phyloP scores from a whole-genome alignment of 768 basidiomycete species.

The Roridomyces roridus region DNA sequence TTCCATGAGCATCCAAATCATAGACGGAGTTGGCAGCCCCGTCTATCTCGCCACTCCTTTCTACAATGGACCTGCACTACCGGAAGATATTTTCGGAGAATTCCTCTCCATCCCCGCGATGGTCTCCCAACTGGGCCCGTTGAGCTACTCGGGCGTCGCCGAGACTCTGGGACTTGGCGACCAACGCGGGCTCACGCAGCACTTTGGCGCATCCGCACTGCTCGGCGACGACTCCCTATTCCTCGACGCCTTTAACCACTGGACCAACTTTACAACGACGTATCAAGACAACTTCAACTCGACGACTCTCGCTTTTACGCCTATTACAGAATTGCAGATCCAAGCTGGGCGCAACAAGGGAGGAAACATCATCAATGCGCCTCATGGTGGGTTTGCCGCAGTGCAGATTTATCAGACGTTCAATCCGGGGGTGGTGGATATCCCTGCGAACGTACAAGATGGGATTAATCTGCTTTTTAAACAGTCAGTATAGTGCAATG shows the following conservation, averaged over 20 bases:
- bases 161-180: conserved; percentile 35
- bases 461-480: conserved; percentile 35
- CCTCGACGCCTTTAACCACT: conserved; percentile 38
- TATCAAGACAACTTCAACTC: conserved; percentile 31
- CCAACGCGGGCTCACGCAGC: conserved; percentile 39
- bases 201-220: conserved; percentile 46
- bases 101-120: conserved; percentile 45
- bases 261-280: conserved; percentile 33
- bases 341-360: conserved; percentile 38
- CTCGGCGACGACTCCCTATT: conserved; percentile 34
- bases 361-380: conserved; percentile 45
- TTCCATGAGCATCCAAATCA: conserved; percentile 29
- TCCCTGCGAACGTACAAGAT: conserved; percentile 30
- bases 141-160: conserved; percentile 44
- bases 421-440: conserved; percentile 10
- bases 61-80: conserved; percentile 43
- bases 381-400: conserved; percentile 40
- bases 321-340: conserved; percentile 42
- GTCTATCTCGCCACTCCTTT: conserved; percentile 38
- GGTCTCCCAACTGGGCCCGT: conserved; percentile 31
- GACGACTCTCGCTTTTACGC: conserved; percentile 44
- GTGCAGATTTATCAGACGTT: conserved; percentile 41
- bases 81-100: conserved; percentile 41
- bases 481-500: conserved; percentile 32
- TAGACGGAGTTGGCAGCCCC: conserved; percentile 27